Evolutionary conservation across 179 eudicot species (phyloP).

Genomic region (Beta macrorhiza): DNA sequence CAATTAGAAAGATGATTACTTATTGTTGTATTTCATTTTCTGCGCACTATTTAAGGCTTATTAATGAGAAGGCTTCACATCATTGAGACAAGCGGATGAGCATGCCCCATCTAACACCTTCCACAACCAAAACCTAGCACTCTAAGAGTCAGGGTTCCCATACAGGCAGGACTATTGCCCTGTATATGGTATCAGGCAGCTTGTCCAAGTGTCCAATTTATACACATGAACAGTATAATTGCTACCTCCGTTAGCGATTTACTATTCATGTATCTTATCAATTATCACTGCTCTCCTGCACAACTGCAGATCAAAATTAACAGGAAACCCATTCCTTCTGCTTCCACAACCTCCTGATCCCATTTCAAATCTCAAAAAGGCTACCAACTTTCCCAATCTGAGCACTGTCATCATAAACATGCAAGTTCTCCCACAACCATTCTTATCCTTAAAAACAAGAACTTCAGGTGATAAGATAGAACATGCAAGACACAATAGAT

Average conservation of each 20-base stretch:
- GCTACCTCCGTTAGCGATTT: too few species aligned
- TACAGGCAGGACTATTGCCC: too few species aligned
- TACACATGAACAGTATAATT: too few species aligned
- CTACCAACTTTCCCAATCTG: neutral
- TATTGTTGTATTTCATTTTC: neutral
- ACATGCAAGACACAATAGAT: neutral
- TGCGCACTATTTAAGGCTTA: neutral
- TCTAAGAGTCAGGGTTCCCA: too few species aligned
- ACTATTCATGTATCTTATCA: neutral
- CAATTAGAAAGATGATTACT: constrained; percentile 4
- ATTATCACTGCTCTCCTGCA: neutral
- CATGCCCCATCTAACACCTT: neutral
- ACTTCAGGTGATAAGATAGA: neutral
- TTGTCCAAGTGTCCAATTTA: too few species aligned
- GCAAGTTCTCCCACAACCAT: neutral
- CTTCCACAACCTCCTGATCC: neutral
- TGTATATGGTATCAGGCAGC: too few species aligned
- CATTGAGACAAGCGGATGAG: neutral
- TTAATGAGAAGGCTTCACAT: neutral
- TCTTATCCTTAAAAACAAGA: neutral
- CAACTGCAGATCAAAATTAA: neutral
- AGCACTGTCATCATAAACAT: neutral
- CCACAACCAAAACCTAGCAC: neutral
- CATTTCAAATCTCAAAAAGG: neutral
- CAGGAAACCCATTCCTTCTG: neutral